phyloP scores from a whole-genome alignment of 257 asterid genomes.

The Buddleja alternifolia region DNA sequence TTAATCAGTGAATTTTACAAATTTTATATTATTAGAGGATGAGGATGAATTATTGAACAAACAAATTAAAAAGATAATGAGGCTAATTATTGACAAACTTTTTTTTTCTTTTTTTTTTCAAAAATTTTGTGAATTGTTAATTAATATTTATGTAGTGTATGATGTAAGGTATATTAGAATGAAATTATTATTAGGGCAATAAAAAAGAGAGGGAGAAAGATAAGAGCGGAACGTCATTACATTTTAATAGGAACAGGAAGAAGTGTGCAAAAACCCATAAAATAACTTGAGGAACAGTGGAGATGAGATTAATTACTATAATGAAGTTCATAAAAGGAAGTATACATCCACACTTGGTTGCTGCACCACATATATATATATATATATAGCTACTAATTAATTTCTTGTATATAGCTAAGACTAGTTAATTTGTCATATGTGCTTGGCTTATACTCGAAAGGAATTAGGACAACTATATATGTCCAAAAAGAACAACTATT shows the following conservation, averaged over 20 bases:
- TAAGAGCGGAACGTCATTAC: conserved; percentile 32
- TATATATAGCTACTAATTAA: background rate
- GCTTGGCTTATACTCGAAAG: conserved; percentile 42
- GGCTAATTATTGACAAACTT: no score
- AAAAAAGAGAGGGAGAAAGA: conserved; percentile 36
- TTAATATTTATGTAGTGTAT: background rate
- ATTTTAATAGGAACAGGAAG: conserved; percentile 32
- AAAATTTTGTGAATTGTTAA: no score
- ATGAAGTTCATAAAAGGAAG: background rate
- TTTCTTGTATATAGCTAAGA: conserved; percentile 7
- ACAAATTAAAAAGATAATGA: no score
- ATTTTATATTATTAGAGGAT: no score
- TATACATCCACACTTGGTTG: background rate
- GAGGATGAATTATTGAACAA: no score
- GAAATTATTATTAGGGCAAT: conserved; percentile 32
- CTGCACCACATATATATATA: no score
- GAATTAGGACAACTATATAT: conserved; percentile 46
- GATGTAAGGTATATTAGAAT: conserved; percentile 11
- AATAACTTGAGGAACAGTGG: conserved; percentile 13
- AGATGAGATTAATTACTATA: conserved; percentile 7
- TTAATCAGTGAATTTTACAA: no score
- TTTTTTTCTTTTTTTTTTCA: no score
- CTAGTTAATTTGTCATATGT: conserved; percentile 40
- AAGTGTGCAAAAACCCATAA: conserved; percentile 26
- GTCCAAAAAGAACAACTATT: conserved; percentile 46